Evolutionary conservation across 23 red algal genomes (phyloP).

Genomic region (Gracilaria caudata): DNA sequence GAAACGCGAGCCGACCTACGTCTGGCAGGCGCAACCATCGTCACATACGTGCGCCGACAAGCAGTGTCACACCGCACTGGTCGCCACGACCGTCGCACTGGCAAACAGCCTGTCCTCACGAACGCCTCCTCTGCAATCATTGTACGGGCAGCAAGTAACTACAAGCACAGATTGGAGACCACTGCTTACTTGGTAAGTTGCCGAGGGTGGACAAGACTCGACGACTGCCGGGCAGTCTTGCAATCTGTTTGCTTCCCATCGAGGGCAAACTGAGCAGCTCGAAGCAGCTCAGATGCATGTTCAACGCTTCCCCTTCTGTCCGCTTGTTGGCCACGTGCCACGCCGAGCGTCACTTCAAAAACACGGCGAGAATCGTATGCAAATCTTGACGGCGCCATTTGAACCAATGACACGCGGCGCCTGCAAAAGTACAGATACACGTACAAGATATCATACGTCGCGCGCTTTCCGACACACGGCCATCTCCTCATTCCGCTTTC

Average conservation of each 20-base stretch:
- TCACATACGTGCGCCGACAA: background rate
- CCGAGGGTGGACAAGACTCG: background rate
- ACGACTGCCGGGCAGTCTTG: too few relatives aligned
- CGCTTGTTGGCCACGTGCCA: background rate
- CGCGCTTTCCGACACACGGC: too few relatives aligned
- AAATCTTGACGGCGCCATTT: background rate
- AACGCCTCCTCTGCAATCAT: background rate
- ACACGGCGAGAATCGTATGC: too few relatives aligned
- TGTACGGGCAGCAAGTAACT: background rate
- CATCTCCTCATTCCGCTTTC: too few relatives aligned
- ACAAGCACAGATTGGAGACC: background rate
- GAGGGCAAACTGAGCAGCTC: background rate
- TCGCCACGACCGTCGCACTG: background rate
- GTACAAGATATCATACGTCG: too few relatives aligned
- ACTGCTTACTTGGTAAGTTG: background rate
- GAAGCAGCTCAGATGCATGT: background rate
- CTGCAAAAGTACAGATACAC: too few relatives aligned
- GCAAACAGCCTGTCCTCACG: background rate
- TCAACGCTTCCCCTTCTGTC: too few relatives aligned
- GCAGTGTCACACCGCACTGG: background rate
- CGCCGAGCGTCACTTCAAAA: too few relatives aligned
- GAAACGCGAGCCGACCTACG: background rate
- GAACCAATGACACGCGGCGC: background rate
- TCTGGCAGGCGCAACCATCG: constrained; percentile 7
- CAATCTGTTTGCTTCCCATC: too few relatives aligned